Percentiles rank a stretch among this genome's conserved stretches.
Evolutionary conservation across 768 basidiomycete genomes (phyloP).

Genomic region (Macrolepiota fuliginosa): DNA sequence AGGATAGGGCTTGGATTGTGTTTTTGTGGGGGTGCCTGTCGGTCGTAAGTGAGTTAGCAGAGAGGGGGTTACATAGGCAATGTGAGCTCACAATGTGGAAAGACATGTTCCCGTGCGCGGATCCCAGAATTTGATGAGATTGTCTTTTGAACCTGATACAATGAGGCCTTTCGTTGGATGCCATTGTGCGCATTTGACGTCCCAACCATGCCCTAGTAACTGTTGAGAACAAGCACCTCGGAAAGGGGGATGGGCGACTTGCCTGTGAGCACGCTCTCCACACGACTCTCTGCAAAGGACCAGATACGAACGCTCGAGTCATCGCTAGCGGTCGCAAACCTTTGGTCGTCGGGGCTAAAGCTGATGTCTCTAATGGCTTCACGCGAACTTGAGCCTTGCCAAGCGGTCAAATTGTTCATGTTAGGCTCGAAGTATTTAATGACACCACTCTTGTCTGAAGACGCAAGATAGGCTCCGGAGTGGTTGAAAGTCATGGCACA

Average conservation of each 20-base stretch:
- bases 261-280: slow-evolving; percentile 89
- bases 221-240: not conserved
- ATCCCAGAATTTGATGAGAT: slow-evolving; percentile 99
- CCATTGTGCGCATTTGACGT: slow-evolving; percentile 98
- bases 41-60: not conserved
- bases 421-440: slow-evolving; percentile 99
- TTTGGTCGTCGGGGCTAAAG: slow-evolving; percentile 88
- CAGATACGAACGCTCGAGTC: slow-evolving; percentile 94
- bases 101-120: slow-evolving; percentile 89
- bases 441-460: slow-evolving; percentile 88
- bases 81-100: slow-evolving; percentile 73
- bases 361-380: slow-evolving; percentile 91
- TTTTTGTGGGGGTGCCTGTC: slow-evolving; percentile 94
- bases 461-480: slow-evolving; percentile 89
- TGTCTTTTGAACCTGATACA: slow-evolving; percentile 95
- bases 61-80: not conserved
- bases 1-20: slow-evolving; percentile 87
- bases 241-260: slow-evolving; percentile 13
- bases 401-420: slow-evolving; percentile 97
- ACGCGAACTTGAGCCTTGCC: slow-evolving; percentile 81
- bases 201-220: slow-evolving; percentile 90
- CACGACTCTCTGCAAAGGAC: slow-evolving; percentile 88
- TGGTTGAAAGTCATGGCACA: slow-evolving; percentile 89
- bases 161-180: slow-evolving; percentile 96
- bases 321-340: slow-evolving; percentile 94